A percentile compares a stretch with the other conserved stretches of the same genome.
Conservation (phyloP, 2,329 filamentous ascomycete species). For the Tolypocladium ophioglossoides region DNA sequence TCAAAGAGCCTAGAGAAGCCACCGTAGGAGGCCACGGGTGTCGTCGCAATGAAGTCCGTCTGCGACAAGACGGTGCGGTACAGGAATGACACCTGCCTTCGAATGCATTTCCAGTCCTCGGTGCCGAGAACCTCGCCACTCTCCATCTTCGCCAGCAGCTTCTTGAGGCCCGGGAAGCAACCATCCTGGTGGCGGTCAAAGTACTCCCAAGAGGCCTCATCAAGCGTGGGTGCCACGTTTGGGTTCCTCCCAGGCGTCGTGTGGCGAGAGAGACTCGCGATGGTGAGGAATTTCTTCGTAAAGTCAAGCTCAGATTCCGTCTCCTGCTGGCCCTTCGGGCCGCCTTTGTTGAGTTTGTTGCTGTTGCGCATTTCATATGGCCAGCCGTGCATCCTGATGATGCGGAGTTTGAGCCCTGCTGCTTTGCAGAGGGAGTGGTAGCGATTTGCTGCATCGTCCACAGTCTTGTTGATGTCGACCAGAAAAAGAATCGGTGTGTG, state of each 20-base stretch:
- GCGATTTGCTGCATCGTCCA: constrained; percentile 32
- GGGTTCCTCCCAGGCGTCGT: constrained; percentile 5
- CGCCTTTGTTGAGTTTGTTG: constrained; percentile 14
- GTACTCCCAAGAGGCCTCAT: constrained; percentile 31
- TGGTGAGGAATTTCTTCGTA: constrained; percentile 22
- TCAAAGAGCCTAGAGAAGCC: constrained; percentile 46
- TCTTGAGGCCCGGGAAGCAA: constrained; percentile 22
- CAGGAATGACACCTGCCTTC: constrained; percentile 19
- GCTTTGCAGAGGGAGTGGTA: constrained; percentile 26
- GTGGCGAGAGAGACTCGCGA: constrained; percentile 11
- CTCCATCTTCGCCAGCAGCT: constrained; percentile 23
- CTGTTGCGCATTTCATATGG: constrained; percentile 23
- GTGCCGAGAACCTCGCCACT: constrained; percentile 12
- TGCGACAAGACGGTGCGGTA: constrained; percentile 27
- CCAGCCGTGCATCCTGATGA: constrained; percentile 31
- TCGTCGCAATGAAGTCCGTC: constrained; percentile 35
- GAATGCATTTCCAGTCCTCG: constrained; percentile 18
- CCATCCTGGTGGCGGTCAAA: constrained; percentile 21
- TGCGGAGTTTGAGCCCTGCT: constrained; percentile 20
- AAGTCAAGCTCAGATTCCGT: constrained; percentile 16
- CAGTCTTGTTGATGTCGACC: constrained; percentile 35
- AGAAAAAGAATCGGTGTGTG: constrained; percentile 30
- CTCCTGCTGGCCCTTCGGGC: not conserved
- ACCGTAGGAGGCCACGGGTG: constrained; percentile 30
- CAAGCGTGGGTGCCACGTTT: constrained; percentile 25